Conservation (phyloP, 2,329 filamentous ascomycete genomes). For the Microsporum canis region DNA sequence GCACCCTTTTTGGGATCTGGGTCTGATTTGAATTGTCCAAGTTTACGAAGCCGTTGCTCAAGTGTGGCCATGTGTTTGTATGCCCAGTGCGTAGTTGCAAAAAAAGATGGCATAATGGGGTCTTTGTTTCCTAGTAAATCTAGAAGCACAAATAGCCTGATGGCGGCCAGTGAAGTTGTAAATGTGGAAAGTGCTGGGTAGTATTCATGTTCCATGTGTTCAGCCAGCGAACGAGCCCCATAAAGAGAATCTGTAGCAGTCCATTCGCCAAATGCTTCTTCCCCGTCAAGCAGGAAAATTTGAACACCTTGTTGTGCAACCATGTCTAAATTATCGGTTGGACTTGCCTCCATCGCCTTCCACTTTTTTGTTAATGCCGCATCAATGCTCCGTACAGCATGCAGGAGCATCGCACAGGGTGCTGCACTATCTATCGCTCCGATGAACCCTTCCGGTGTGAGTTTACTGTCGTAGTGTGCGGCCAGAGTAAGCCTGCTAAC, state of each 20-base stretch:
- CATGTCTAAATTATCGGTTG: constrained; percentile 36
- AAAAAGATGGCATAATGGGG: constrained; percentile 72
- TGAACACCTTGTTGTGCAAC: constrained; percentile 76
- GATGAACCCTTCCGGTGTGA: constrained; percentile 71
- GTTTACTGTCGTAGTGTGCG: constrained; percentile 86
- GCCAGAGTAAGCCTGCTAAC: constrained; percentile 73
- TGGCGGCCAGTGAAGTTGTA: constrained; percentile 61
- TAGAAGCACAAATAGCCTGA: constrained; percentile 80
- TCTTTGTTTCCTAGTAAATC: constrained; percentile 66
- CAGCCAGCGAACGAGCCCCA: constrained; percentile 70
- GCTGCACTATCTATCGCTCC: constrained; percentile 89
- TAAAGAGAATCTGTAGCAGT: constrained; percentile 74
- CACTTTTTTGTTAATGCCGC: constrained; percentile 70
- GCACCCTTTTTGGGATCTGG: constrained; percentile 26
- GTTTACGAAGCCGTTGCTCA: constrained; percentile 59
- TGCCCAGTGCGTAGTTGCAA: constrained; percentile 84
- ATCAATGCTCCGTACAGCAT: constrained; percentile 71
- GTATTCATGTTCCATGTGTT: constrained; percentile 61
- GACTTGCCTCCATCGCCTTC: constrained; percentile 52
- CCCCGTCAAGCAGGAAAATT: constrained; percentile 80
- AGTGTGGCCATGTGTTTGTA: constrained; percentile 65
- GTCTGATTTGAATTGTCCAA: constrained; percentile 55
- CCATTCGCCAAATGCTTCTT: constrained; percentile 83
- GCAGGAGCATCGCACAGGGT: constrained; percentile 87
- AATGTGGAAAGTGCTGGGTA: constrained; percentile 65